A percentile compares a stretch with the other conserved stretches of the same genome.
Evolutionary conservation across 768 basidiomycete genomes (phyloP).

Genomic region (Lactarius hengduanensis): DNA sequence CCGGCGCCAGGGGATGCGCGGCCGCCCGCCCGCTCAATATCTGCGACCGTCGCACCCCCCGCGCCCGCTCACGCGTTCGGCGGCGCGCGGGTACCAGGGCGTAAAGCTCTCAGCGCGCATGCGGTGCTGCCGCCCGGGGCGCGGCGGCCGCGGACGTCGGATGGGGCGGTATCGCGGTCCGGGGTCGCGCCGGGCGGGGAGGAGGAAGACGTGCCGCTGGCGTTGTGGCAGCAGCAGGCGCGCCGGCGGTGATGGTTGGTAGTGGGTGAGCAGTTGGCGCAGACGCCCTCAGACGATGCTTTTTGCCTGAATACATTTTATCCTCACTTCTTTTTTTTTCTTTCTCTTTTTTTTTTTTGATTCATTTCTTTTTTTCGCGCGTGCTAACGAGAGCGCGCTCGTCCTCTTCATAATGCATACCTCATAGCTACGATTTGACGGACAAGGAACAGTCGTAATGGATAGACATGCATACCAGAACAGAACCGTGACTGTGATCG

Average conservation of each 20-base stretch:
- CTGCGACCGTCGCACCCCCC: constrained; percentile 55
- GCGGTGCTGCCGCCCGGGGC: constrained; percentile 45
- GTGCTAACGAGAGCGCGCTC: not conserved
- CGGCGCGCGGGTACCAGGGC: constrained; percentile 41
- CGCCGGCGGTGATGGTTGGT: constrained; percentile 12
- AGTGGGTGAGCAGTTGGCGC: too few relatives aligned
- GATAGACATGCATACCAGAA: constrained; percentile 21
- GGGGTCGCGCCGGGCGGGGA: constrained; percentile 38
- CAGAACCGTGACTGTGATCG: not conserved
- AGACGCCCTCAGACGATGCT: not conserved
- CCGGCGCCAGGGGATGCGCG: constrained; percentile 33
- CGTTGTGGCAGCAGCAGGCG: constrained; percentile 61
- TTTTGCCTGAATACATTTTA: constrained; percentile 1
- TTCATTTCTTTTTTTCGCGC: not conserved
- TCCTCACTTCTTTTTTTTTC: not conserved
- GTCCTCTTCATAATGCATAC: constrained; percentile 14
- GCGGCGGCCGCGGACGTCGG: constrained; percentile 44
- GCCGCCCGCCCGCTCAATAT: constrained; percentile 64
- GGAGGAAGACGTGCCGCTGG: constrained; percentile 80
- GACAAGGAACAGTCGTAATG: constrained; percentile 27
- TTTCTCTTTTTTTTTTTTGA: not conserved
- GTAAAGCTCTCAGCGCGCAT: constrained; percentile 68
- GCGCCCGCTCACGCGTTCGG: constrained; percentile 12
- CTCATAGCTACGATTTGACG: constrained; percentile 27
- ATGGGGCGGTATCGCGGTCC: constrained; percentile 33